These are phyloP conservation scores for Collybiopsis luxurians DNA, from an alignment of 768 basidiomycete genomes.

Conservation along the genomic window DNA sequence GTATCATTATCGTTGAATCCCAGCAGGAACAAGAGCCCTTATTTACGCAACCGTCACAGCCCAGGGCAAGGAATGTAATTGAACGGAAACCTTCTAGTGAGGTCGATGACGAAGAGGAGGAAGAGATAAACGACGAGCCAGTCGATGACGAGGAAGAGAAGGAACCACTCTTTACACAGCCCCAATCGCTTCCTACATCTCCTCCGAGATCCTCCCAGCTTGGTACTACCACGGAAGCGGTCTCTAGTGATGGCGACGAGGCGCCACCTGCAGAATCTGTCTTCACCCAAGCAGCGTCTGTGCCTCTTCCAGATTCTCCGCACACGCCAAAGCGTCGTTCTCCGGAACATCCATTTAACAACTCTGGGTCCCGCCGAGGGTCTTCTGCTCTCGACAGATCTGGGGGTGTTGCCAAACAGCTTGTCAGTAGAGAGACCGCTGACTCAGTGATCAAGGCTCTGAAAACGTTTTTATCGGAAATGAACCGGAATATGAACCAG, in stretches of 20 bases:
- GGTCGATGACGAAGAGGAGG: background rate
- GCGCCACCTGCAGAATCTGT: background rate
- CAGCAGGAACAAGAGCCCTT: background rate
- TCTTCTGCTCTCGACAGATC: background rate
- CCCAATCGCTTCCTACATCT: background rate
- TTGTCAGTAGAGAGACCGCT: background rate
- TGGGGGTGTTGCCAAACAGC: background rate
- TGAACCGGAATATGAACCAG: background rate
- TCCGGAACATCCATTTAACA: background rate
- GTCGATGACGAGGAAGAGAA: background rate
- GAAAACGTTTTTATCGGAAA: background rate
- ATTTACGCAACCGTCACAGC: background rate
- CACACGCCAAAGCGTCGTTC: background rate
- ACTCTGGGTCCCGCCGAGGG: background rate
- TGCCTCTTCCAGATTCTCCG: background rate
- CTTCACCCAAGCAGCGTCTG: background rate
- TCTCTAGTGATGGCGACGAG: background rate
- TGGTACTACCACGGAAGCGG: background rate
- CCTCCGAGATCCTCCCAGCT: background rate
- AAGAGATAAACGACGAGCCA: background rate
- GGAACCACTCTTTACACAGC: slow-evolving; percentile 3
- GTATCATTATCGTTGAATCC: too few species aligned
- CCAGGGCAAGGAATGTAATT: background rate
- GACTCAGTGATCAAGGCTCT: background rate
- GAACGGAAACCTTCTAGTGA: too few species aligned